Base-by-base conservation (phyloP, 1,284 basidiomycete genomes). In the Phellinidium pouzarii region DNA sequence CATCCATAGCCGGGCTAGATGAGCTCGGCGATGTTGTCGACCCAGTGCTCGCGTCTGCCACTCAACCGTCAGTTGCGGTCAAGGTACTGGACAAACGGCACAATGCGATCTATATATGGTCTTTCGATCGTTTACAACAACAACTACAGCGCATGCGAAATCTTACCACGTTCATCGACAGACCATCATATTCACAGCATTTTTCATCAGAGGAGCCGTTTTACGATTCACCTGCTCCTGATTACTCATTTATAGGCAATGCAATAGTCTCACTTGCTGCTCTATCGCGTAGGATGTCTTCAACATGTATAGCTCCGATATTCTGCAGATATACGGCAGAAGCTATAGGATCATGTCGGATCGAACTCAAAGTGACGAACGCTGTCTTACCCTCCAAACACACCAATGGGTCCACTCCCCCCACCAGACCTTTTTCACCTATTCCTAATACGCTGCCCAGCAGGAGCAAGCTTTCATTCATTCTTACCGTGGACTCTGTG, bases 91-190 rank as follows among this genome's bases (percentile, higher is more conserved):
- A 96, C 71, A 84, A 85, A 64, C 79, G 82, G 44, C 80, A 94
- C 63, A 85, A 83, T 54, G 87, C 89, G 29, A 82, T 95, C 53
- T 94, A 94, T 64, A 76, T 83, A 4, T 99, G 95, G 95, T 94
- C 92, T 14, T 71, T 95, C 37, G 83, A 89, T 59, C 84, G 91
- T 44, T 81, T 98, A 64, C 83, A 88, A 59, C 87, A 91, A 60
- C 92, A 94, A 56, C 73, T 98, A 5, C 83, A 86, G 58, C 87
- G 91, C 59, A 99, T 99, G 94, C 86, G 93, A 44, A 95, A 95
- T 64, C 74, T 95, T 29, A 91, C 87, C 19, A 84, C 84, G n/a
- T 93, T 94, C 66, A 89, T 94, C 61, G 90, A 94, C 67, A 84
- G 88, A 52, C 94, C 95, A 4, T 89, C 88, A 11, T 95, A 93